Evolutionary conservation across 1,139 yeast species (phyloP).

Genomic region (Saccharomycopsis phalli): DNA sequence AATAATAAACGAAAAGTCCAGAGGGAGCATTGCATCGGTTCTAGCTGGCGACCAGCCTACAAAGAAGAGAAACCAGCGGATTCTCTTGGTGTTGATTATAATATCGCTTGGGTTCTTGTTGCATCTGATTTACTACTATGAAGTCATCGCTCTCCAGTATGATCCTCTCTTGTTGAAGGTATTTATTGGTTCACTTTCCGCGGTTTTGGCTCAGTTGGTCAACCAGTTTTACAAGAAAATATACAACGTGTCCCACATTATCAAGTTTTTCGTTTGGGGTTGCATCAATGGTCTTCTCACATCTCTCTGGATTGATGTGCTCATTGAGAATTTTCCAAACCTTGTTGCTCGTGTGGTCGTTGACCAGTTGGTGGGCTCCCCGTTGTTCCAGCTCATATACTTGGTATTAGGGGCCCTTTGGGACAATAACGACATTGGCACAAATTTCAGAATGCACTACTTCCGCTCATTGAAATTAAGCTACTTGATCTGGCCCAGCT

Average conservation of each 20-base stretch:
- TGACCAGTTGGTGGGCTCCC: constrained; percentile 51
- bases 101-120: neutral
- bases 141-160: constrained; percentile 1
- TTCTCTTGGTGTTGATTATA: neutral
- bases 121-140: constrained; percentile 8
- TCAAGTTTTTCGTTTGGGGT: constrained; percentile 57
- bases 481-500: constrained; percentile 52
- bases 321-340: constrained; percentile 32
- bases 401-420: constrained; percentile 42
- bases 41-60: neutral
- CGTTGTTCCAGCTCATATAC: constrained; percentile 45
- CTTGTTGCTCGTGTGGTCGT: constrained; percentile 34
- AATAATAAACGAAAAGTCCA: neutral
- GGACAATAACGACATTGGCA: constrained; percentile 32
- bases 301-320: constrained; percentile 46
- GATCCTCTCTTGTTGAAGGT: constrained; percentile 29
- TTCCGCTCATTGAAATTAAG: constrained; percentile 43
- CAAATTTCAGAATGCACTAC: constrained; percentile 29
- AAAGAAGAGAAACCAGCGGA: neutral
- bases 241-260: constrained; percentile 33
- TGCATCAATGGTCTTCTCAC: constrained; percentile 47
- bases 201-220: constrained; percentile 50
- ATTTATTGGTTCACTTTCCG: constrained; percentile 40
- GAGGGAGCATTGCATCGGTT: neutral
- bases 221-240: constrained; percentile 40